These are phyloP conservation scores for Leccinum subgranulosum DNA, from an alignment of 768 basidiomycete genomes.

Conservation along the genomic window DNA sequence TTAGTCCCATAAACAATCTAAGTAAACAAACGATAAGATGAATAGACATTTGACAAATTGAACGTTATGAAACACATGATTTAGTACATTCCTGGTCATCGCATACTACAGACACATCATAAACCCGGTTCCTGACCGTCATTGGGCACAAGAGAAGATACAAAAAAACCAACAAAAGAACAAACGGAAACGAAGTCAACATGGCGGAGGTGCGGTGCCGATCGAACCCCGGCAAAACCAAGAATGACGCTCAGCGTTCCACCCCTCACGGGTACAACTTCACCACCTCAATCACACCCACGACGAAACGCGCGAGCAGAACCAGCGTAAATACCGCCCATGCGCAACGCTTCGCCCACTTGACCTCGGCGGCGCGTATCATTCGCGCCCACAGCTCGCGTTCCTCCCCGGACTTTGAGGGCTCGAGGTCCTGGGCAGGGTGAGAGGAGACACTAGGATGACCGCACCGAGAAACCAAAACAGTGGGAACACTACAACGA, in stretches of 20 bases:
- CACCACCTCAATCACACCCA: background rate
- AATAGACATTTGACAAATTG: no score
- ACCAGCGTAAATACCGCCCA: constrained; percentile 4
- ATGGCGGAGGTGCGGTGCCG: background rate
- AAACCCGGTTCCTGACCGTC: background rate
- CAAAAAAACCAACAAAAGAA: background rate
- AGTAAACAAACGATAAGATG: background rate
- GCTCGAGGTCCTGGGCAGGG: constrained; percentile 28
- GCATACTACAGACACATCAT: background rate
- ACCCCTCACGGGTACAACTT: background rate
- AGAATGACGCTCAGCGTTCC: background rate
- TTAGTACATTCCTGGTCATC: background rate
- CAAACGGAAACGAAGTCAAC: background rate
- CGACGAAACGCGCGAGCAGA: background rate
- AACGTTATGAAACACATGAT: background rate
- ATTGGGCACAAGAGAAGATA: background rate
- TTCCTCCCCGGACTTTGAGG: constrained; percentile 36
- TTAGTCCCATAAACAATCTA: no score
- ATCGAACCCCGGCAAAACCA: background rate
- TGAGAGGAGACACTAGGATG: constrained; percentile 41
- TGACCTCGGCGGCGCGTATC: constrained; percentile 37
- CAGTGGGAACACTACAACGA: constrained; percentile 42
- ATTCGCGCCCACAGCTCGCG: constrained; percentile 28
- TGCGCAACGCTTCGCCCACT: constrained; percentile 40
- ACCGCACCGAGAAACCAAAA: constrained; percentile 44